phyloP scores from a whole-genome alignment of 768 basidiomycete genomes.

The Dioszegia aurantiaca region DNA sequence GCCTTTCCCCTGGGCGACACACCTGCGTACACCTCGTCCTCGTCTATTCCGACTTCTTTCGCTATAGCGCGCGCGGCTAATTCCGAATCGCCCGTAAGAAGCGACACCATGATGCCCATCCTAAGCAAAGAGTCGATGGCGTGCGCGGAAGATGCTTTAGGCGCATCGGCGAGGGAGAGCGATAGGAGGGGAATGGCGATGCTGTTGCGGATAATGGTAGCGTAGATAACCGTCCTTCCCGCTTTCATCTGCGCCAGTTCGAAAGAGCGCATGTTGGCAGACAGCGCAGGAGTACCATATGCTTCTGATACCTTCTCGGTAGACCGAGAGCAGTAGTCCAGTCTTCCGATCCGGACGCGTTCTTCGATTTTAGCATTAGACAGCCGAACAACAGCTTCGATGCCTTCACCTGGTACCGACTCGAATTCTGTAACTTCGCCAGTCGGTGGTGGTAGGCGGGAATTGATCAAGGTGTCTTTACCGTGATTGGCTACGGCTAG shows the following conservation, averaged over 20 bases:
- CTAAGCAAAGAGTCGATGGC: slow-evolving; percentile 74
- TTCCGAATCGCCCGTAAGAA: slow-evolving; percentile 92
- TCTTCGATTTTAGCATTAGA: slow-evolving; percentile 50
- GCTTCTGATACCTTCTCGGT: slow-evolving; percentile 28
- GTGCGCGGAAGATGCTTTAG: slow-evolving; percentile 77
- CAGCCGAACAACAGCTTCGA: slow-evolving; percentile 66
- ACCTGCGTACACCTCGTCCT: slow-evolving; percentile 79
- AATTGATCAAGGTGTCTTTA: slow-evolving; percentile 42
- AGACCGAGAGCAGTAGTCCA: slow-evolving; percentile 44
- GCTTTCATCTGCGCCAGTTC: slow-evolving; percentile 66
- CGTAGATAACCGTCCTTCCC: slow-evolving; percentile 84
- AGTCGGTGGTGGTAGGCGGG: slow-evolving; percentile 56
- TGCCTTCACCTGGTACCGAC: slow-evolving; percentile 83
- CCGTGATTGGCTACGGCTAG: slow-evolving; percentile 85
- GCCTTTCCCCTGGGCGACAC: slow-evolving; percentile 98
- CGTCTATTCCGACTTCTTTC: slow-evolving; percentile 77
- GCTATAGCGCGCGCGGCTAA: slow-evolving; percentile 85
- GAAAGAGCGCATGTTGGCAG: slow-evolving; percentile 63
- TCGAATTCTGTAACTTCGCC: slow-evolving; percentile 72
- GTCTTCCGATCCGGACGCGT: slow-evolving; percentile 65
- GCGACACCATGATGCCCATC: slow-evolving; percentile 88
- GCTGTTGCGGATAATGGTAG: slow-evolving; percentile 60
- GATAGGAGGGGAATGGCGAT: slow-evolving; percentile 66
- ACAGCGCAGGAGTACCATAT: slow-evolving; percentile 55
- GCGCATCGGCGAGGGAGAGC: slow-evolving; percentile 78